Evolutionary conservation across 306 rosid species (phyloP).

Genomic region (Rosa persica): DNA sequence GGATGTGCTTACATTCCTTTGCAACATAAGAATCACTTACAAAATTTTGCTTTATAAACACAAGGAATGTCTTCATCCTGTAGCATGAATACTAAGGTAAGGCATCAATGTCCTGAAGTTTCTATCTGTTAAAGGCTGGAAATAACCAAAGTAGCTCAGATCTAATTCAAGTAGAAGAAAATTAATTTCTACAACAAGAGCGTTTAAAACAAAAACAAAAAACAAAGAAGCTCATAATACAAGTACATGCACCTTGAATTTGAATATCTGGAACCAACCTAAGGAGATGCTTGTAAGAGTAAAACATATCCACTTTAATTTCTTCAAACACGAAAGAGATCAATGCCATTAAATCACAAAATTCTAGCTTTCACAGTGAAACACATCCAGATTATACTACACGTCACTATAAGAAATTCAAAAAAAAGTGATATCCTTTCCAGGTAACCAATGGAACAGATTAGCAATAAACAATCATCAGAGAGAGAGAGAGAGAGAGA

Average conservation of each 20-base stretch:
- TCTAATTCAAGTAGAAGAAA: not conserved
- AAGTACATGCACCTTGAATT: not conserved
- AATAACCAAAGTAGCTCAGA: not conserved
- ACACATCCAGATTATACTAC: not conserved
- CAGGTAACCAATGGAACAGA: not conserved
- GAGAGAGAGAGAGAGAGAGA: no score
- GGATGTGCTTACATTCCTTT: not conserved
- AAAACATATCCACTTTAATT: not conserved
- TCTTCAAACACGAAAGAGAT: not conserved
- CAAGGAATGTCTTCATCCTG: not conserved
- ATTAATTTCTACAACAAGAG: not conserved
- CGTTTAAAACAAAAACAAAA: not conserved
- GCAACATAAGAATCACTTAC: not conserved
- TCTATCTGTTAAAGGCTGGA: not conserved
- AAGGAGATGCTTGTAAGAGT: not conserved
- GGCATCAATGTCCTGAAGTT: not conserved
- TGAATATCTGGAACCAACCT: not conserved
- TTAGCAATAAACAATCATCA: not conserved
- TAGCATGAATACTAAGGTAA: not conserved
- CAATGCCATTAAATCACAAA: no score
- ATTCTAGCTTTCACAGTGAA: conserved; percentile 1
- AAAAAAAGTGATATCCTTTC: not conserved
- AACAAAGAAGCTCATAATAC: not conserved
- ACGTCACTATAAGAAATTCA: not conserved
- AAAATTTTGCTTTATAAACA: not conserved